These are phyloP conservation scores for Myriosclerotinia duriaeana DNA, from an alignment of 2,329 filamentous ascomycete genomes.

Conservation along the genomic window DNA sequence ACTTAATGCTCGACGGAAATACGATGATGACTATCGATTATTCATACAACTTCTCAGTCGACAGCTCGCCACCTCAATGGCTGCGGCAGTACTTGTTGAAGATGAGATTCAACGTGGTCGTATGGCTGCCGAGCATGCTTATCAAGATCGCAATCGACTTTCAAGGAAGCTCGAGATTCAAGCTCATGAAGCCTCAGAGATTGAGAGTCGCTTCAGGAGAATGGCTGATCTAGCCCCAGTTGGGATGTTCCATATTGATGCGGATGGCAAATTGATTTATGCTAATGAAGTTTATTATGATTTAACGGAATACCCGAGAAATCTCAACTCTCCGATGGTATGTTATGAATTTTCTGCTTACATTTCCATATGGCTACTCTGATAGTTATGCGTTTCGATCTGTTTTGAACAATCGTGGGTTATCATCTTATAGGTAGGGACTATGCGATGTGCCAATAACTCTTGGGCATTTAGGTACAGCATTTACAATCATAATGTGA, in stretches of 20 bases:
- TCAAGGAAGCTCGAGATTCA: constrained; percentile 62
- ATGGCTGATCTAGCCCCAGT: constrained; percentile 74
- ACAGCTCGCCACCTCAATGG: constrained; percentile 75
- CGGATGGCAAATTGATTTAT: constrained; percentile 63
- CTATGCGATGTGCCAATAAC: not conserved
- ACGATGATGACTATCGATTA: constrained; percentile 76
- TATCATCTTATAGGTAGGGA: not conserved
- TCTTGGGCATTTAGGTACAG: not conserved
- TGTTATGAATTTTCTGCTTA: not conserved
- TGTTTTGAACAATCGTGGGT: not conserved
- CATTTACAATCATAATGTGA: not conserved
- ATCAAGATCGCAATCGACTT: constrained; percentile 71
- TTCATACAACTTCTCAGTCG: constrained; percentile 74
- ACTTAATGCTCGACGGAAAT: constrained; percentile 73
- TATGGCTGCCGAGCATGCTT: constrained; percentile 70
- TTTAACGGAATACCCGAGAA: constrained; percentile 21
- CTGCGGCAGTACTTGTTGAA: constrained; percentile 78
- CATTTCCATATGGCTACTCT: too few species aligned
- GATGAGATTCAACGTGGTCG: constrained; percentile 77
- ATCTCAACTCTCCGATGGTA: not conserved
- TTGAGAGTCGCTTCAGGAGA: constrained; percentile 64
- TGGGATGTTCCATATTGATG: constrained; percentile 70
- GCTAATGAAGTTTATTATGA: constrained; percentile 66
- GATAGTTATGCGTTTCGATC: not conserved
- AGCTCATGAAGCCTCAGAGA: constrained; percentile 49